A percentile compares a stretch with the other conserved stretches of the same genome.
Evolutionary conservation across 805 yeast species (phyloP).

Genomic region (Sugiyamaella smithiae): DNA sequence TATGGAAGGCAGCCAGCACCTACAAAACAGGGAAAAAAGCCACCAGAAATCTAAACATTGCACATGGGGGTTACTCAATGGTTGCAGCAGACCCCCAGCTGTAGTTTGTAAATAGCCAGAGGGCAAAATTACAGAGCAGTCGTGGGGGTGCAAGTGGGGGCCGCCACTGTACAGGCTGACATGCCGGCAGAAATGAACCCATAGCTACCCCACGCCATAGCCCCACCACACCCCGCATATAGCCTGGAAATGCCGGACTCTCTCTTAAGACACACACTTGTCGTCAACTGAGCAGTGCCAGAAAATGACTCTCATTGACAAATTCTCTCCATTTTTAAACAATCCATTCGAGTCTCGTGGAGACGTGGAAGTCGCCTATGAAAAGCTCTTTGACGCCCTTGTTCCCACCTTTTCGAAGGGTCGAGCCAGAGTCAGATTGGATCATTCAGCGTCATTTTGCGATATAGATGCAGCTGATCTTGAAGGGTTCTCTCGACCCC

Average conservation of each 20-base stretch:
- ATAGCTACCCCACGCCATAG: not conserved
- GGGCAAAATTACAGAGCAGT: no score
- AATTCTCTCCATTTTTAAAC: conserved; percentile 10
- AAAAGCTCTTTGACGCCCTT: conserved; percentile 13
- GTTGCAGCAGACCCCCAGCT: no score
- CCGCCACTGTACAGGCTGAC: no score
- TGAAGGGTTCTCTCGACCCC: conserved; percentile 32
- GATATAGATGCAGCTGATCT: conserved; percentile 28
- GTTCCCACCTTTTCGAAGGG: conserved; percentile 17
- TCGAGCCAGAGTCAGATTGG: conserved; percentile 15
- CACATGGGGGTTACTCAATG: no score
- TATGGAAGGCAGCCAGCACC: no score
- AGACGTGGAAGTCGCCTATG: conserved; percentile 15
- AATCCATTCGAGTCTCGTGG: conserved; percentile 10
- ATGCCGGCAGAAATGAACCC: no score
- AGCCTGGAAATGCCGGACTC: not conserved
- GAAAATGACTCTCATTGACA: not conserved
- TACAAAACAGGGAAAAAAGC: no score
- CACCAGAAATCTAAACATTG: no score
- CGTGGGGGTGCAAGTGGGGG: no score
- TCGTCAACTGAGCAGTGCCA: not conserved
- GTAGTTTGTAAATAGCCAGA: no score
- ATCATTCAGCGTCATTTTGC: conserved; percentile 20
- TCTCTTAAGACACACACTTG: no score
- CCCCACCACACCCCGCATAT: not conserved